These are phyloP conservation scores for Peterozyma toletana DNA, from an alignment of 805 yeast genomes.

Conservation along the genomic window DNA sequence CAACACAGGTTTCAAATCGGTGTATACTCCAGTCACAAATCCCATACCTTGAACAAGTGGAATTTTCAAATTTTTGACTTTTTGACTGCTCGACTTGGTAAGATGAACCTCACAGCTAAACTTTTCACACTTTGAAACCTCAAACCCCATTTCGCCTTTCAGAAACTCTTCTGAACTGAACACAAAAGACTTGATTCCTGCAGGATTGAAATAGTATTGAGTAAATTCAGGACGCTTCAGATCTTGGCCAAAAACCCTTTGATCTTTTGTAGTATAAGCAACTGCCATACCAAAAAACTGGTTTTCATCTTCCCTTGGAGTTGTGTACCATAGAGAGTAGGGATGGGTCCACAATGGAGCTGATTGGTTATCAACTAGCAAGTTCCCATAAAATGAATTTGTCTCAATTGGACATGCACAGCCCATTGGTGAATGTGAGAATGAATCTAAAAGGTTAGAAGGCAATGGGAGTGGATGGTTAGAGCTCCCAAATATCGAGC, in stretches of 20 bases:
- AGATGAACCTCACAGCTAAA: slow-evolving; percentile 19
- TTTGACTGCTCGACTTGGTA: slow-evolving; percentile 7
- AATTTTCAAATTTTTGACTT: background rate
- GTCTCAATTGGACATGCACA: slow-evolving; percentile 47
- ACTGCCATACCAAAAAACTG: slow-evolving; percentile 53
- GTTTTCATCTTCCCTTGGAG: slow-evolving; percentile 28
- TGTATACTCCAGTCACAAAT: slow-evolving; percentile 56
- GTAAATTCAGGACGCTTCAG: slow-evolving; percentile 18
- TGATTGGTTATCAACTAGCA: slow-evolving; percentile 59
- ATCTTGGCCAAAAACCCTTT: slow-evolving; percentile 67
- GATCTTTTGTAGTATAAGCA: slow-evolving; percentile 51
- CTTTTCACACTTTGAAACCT: slow-evolving; percentile 21
- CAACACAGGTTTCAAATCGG: slow-evolving; percentile 37
- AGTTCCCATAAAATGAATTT: slow-evolving; percentile 72
- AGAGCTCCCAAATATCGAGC: slow-evolving; percentile 9
- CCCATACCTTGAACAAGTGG: slow-evolving; percentile 85
- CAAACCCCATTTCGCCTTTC: slow-evolving; percentile 11
- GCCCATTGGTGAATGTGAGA: background rate
- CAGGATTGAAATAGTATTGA: slow-evolving; percentile 57
- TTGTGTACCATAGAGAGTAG: slow-evolving; percentile 63
- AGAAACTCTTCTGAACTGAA: slow-evolving; percentile 37
- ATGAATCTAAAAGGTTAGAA: background rate
- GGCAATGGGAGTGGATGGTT: slow-evolving; percentile 5
- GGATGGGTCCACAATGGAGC: slow-evolving; percentile 80
- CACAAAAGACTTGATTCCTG: slow-evolving; percentile 51